A percentile compares a stretch with the other conserved stretches of the same genome.
Conservation (phyloP, 495 filamentous ascomycete species). For the Tuber calosporum region DNA sequence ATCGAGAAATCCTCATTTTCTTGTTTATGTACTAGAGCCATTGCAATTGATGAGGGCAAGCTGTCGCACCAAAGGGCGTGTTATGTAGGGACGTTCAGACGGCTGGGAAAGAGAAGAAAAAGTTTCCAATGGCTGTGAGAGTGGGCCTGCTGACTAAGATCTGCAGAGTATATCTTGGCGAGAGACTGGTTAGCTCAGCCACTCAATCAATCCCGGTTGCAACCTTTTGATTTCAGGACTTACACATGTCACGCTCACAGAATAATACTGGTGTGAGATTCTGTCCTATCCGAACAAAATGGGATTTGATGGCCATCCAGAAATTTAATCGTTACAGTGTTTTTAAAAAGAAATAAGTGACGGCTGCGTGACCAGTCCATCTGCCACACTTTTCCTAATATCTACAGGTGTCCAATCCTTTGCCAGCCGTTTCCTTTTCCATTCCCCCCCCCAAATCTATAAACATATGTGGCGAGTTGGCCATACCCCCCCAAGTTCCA, state of each 20-base stretch:
- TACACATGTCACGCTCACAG: neutral
- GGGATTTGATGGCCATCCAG: neutral
- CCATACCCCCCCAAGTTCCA: neutral
- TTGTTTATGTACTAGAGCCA: constrained; percentile 55
- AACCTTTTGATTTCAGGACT: neutral
- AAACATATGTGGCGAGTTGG: neutral
- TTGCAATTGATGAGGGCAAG: constrained; percentile 40
- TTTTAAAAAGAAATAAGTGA: neutral
- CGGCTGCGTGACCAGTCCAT: neutral
- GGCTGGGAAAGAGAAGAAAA: constrained; percentile 7
- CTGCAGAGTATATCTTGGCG: neutral
- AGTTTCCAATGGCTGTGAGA: constrained; percentile 4
- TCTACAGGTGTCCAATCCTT: neutral
- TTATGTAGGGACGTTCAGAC: constrained; percentile 7
- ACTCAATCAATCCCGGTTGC: too few relatives aligned
- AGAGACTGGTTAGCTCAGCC: neutral
- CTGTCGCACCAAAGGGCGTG: constrained; percentile 20
- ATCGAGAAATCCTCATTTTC: constrained; percentile 70
- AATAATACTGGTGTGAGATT: neutral
- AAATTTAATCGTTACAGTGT: neutral
- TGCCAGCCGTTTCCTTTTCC: neutral
- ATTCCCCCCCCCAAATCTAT: neutral
- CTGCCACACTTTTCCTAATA: neutral
- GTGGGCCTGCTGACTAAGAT: neutral
- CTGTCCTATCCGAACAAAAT: neutral